Conservation (phyloP, 495 filamentous ascomycete genomes). For the Aspergillus affinis region DNA sequence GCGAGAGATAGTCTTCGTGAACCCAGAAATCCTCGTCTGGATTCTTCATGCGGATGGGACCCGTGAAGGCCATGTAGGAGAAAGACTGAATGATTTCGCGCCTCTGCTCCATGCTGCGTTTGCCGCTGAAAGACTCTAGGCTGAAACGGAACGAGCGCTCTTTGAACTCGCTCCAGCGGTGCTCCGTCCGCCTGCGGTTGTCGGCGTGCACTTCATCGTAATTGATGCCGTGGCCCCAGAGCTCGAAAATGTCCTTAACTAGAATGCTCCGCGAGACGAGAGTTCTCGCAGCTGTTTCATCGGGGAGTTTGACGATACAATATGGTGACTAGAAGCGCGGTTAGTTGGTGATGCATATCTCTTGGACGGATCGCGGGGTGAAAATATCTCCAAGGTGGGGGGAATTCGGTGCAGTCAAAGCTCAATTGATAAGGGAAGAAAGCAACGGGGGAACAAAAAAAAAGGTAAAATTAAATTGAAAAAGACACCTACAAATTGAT, state of each 20-base stretch:
- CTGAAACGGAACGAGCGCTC: constrained; percentile 74
- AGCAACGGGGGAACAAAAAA: constrained; percentile 4
- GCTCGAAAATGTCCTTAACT: constrained; percentile 75
- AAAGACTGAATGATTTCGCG: constrained; percentile 76
- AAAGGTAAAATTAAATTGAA: not conserved
- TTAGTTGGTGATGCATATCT: constrained; percentile 14
- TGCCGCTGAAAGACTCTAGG: constrained; percentile 73
- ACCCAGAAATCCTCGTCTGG: constrained; percentile 74
- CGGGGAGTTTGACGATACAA: constrained; percentile 69
- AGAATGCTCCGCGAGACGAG: constrained; percentile 78
- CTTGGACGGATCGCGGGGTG: constrained; percentile 9
- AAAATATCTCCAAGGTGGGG: constrained; percentile 1
- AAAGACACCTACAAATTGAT: constrained; percentile 59
- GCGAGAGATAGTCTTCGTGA: constrained; percentile 72
- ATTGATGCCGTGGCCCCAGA: constrained; percentile 74
- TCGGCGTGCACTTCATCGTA: constrained; percentile 69
- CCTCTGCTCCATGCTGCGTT: constrained; percentile 58
- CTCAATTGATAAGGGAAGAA: not conserved
- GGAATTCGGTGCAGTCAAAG: not conserved
- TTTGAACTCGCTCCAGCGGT: constrained; percentile 64
- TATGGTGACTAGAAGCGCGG: constrained; percentile 69
- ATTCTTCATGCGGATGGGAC: constrained; percentile 69
- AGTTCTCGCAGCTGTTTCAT: constrained; percentile 60
- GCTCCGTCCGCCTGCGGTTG: constrained; percentile 54
- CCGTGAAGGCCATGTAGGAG: constrained; percentile 71